Conservation (phyloP, 2,329 filamentous ascomycete genomes). For the Epicoccum nigrum region DNA sequence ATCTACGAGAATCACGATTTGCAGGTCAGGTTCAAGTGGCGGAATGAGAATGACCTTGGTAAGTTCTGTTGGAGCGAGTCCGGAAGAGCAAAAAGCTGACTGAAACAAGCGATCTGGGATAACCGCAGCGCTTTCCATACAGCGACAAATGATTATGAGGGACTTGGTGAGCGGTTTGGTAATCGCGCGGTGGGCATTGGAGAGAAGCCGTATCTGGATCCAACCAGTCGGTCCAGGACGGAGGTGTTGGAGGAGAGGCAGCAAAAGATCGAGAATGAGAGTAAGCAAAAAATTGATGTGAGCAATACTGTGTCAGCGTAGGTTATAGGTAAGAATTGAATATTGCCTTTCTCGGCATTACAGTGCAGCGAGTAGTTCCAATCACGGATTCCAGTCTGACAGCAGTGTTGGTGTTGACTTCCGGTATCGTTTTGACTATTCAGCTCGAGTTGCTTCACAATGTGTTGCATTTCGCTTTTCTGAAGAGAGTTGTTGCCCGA, state of each 20-base stretch:
- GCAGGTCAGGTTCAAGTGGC: constrained; percentile 51
- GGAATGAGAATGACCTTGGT: constrained; percentile 23
- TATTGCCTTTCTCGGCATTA: too few relatives aligned
- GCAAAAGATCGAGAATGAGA: background rate
- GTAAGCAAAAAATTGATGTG: background rate
- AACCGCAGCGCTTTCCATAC: constrained; percentile 40
- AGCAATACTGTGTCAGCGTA: constrained; percentile 1
- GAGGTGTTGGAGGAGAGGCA: constrained; percentile 23
- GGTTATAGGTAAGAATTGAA: too few relatives aligned
- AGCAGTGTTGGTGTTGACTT: too few relatives aligned
- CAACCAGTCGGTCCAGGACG: constrained; percentile 35
- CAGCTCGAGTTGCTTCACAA: too few relatives aligned
- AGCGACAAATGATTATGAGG: constrained; percentile 28
- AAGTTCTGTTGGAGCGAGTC: background rate
- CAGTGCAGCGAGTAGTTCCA: too few relatives aligned
- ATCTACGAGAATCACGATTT: constrained; percentile 50
- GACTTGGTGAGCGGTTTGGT: constrained; percentile 20
- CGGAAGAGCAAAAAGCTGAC: background rate
- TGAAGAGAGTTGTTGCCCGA: too few relatives aligned
- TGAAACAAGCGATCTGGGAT: constrained; percentile 48
- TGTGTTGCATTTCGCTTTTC: too few relatives aligned
- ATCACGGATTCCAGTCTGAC: too few relatives aligned
- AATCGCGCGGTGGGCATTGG: constrained; percentile 48
- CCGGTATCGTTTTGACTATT: too few relatives aligned
- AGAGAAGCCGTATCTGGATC: constrained; percentile 49